These are phyloP conservation scores for Cadophora sp. DNA, from an alignment of 2,329 filamentous ascomycete species.

Conservation along the genomic window DNA sequence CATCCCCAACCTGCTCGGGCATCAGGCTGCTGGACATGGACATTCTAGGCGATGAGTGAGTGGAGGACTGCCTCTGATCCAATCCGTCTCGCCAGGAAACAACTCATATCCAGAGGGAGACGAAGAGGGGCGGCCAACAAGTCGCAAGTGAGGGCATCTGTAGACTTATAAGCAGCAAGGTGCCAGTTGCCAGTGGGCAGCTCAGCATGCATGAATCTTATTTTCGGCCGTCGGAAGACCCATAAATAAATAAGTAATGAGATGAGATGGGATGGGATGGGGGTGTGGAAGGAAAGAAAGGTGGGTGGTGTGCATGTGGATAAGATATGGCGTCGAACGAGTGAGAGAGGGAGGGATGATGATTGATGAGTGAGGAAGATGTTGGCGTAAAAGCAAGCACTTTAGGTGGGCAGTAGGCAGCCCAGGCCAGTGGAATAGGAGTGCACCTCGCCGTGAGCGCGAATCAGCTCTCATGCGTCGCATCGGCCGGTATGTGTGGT, in stretches of 20 bases:
- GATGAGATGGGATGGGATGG: conserved; percentile 8
- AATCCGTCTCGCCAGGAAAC: conserved; percentile 8
- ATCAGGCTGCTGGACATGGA: conserved; percentile 18
- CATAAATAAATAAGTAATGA: conserved; percentile 9
- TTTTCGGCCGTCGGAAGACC: conserved; percentile 14
- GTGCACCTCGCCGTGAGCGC: conserved; percentile 8
- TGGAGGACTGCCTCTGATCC: neutral
- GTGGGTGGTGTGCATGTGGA: conserved; percentile 1
- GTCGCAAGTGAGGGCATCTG: conserved; percentile 4
- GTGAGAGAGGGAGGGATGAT: conserved; percentile 5
- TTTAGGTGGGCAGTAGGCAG: neutral
- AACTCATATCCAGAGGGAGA: neutral
- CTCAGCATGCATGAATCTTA: conserved; percentile 11
- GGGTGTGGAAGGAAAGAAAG: neutral
- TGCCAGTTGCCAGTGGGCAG: neutral
- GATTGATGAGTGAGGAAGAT: conserved; percentile 8
- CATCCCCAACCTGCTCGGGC: conserved; percentile 4
- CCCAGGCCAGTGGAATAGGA: conserved; percentile 10
- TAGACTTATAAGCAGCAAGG: conserved; percentile 13
- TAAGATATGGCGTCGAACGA: conserved; percentile 12
- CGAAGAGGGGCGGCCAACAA: neutral
- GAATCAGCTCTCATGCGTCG: conserved; percentile 13
- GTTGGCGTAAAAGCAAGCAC: neutral
- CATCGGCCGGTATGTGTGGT: conserved; percentile 2
- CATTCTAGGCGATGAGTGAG: neutral